These are phyloP conservation scores for Sclerotinia minor DNA, from an alignment of 2,329 filamentous ascomycete species.

Conservation along the genomic window DNA sequence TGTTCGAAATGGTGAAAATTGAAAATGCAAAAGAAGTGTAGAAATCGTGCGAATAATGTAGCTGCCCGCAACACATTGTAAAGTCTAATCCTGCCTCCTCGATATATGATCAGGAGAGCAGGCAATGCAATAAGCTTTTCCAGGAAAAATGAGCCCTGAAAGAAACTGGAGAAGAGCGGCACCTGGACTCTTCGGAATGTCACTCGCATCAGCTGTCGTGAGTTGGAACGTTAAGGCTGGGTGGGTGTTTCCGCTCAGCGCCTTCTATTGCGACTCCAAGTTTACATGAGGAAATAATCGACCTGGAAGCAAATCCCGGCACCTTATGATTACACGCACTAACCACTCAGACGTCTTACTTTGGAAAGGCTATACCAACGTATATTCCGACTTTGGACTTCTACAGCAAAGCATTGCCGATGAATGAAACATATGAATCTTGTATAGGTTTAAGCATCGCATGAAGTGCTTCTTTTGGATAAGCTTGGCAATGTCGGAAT, in stretches of 20 bases:
- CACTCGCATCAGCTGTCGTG: slow-evolving; percentile 17
- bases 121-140: slow-evolving; percentile 15
- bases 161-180: not conserved
- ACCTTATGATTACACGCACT: slow-evolving; percentile 10
- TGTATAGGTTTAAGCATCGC: not conserved
- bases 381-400: slow-evolving; percentile 14
- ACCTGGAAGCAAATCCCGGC: slow-evolving; percentile 2
- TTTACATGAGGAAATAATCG: slow-evolving; percentile 21
- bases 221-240: slow-evolving; percentile 18
- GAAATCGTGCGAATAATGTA: slow-evolving; percentile 11
- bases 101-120: not conserved
- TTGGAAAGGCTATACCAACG: not conserved
- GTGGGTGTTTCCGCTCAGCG: slow-evolving; percentile 17
- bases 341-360: slow-evolving; percentile 19
- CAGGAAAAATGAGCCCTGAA: not conserved
- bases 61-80: not conserved
- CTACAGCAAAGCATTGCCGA: slow-evolving; percentile 14
- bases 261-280: slow-evolving; percentile 19
- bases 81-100: not conserved
- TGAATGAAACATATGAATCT: not conserved
- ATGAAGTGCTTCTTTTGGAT: not conserved
- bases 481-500: not conserved
- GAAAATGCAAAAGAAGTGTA: slow-evolving; percentile 6
- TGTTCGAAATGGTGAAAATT: slow-evolving; percentile 1
- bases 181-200: slow-evolving; percentile 6